Conservation (phyloP, 306 rosid genomes). For the Hippophae gyantsensis region DNA sequence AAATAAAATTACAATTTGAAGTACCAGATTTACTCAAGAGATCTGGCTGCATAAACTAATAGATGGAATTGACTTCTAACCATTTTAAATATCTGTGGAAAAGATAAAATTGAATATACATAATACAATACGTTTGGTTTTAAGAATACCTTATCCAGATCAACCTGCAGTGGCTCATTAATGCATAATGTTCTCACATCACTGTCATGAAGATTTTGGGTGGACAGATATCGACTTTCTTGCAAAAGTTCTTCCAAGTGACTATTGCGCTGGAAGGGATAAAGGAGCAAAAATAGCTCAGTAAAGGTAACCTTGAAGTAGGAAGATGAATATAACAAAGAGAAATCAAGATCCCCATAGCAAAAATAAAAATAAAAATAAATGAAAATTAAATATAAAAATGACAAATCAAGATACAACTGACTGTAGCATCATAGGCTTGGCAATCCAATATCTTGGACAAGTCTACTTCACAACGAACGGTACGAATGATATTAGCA, state of each 20-base stretch:
- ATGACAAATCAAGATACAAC: conserved; percentile 17
- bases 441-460: conserved; percentile 63
- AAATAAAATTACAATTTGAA: not conserved
- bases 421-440: conserved; percentile 66
- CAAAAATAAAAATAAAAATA: conserved; percentile 6
- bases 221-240: conserved; percentile 48
- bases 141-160: conserved; percentile 69
- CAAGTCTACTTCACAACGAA: conserved; percentile 74
- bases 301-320: not conserved
- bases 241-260: conserved; percentile 65
- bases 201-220: conserved; percentile 58
- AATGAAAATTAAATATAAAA: not conserved
- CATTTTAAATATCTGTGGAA: not conserved
- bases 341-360: conserved; percentile 9
- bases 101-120: not conserved
- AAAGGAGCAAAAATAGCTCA: too few relatives aligned
- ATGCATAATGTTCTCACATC: conserved; percentile 85
- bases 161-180: conserved; percentile 35
- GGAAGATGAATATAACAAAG: conserved; percentile 12
- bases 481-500: conserved; percentile 57
- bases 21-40: not conserved
- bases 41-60: not conserved
- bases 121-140: not conserved
- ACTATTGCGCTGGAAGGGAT: conserved; percentile 37
- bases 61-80: not conserved